phyloP scores from a whole-genome alignment of 305 asterid genomes.

The Stenogyne calaminthoides region DNA sequence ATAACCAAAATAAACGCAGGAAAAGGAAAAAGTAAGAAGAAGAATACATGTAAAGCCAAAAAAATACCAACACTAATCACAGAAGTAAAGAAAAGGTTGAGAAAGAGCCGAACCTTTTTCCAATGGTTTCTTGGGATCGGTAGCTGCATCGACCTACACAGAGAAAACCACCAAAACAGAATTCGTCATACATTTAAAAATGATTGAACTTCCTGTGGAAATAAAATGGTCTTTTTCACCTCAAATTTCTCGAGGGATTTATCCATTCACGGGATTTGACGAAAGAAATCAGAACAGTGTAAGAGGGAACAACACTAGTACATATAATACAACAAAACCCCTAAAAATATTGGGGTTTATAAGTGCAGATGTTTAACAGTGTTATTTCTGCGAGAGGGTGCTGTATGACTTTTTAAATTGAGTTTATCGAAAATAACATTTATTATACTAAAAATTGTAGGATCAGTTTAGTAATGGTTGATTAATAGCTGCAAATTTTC shows the following conservation, averaged over 20 bases:
- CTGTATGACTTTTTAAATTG: neutral
- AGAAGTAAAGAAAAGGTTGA: neutral
- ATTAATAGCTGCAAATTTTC: neutral
- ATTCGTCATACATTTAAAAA: slow-evolving; percentile 4
- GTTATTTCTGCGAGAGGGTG: neutral
- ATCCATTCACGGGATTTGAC: slow-evolving; percentile 37
- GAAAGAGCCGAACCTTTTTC: slow-evolving; percentile 52
- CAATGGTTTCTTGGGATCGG: slow-evolving; percentile 46
- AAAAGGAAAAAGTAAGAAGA: neutral
- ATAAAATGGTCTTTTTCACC: slow-evolving; percentile 29
- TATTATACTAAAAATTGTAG: neutral
- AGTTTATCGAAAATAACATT: neutral
- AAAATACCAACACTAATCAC: neutral
- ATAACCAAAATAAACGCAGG: neutral
- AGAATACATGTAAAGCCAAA: neutral
- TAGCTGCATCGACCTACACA: slow-evolving; percentile 46
- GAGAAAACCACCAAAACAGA: neutral
- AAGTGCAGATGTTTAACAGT: neutral
- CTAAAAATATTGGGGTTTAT: slow-evolving; percentile 9
- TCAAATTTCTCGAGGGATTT: slow-evolving; percentile 54
- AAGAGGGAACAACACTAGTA: neutral
- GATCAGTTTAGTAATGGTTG: neutral
- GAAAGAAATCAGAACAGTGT: neutral
- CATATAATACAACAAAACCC: slow-evolving; percentile 5
- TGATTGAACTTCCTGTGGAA: neutral